A percentile compares a stretch with the other conserved stretches of the same genome.
Conservation (phyloP, 495 filamentous ascomycete species). For the Lepidopterella palustris region DNA sequence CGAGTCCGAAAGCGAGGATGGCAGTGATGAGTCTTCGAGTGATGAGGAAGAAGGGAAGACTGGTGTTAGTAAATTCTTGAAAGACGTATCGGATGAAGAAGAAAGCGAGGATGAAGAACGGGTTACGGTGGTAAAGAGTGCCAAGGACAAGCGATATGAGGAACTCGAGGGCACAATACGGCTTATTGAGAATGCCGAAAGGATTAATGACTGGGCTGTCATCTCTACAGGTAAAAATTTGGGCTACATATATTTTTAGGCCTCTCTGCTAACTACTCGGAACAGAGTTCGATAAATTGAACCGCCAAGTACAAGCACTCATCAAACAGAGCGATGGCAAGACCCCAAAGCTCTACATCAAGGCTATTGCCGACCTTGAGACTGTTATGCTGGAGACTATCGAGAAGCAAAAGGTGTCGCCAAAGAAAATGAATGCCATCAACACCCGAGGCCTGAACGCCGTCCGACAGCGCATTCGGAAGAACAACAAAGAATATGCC, state of each 20-base stretch:
- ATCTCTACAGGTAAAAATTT: conserved; percentile 71
- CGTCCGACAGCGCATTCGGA: conserved; percentile 94
- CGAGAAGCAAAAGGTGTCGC: conserved; percentile 88
- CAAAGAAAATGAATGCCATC: conserved; percentile 98
- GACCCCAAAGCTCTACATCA: conserved; percentile 83
- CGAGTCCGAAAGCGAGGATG: conserved; percentile 28
- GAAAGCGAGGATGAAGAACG: conserved; percentile 77
- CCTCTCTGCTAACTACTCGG: conserved; percentile 6
- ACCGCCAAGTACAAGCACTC: conserved; percentile 77
- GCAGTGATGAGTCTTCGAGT: conserved; percentile 39
- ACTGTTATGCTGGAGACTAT: conserved; percentile 91
- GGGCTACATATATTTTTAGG: not conserved
- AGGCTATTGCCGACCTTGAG: conserved; percentile 87
- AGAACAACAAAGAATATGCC: conserved; percentile 94
- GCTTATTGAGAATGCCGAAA: conserved; percentile 89
- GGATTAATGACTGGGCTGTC: conserved; percentile 94
- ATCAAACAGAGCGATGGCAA: conserved; percentile 57
- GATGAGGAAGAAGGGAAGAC: conserved; percentile 60
- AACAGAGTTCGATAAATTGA: conserved; percentile 94
- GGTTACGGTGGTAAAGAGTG: conserved; percentile 83
- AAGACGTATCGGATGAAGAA: conserved; percentile 50
- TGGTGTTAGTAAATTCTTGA: conserved; percentile 75
- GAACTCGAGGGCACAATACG: conserved; percentile 85
- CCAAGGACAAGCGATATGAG: conserved; percentile 93
- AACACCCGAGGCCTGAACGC: conserved; percentile 91